A percentile compares a stretch with the other conserved stretches of the same genome.
Conservation (phyloP, 2,329 filamentous ascomycete species). For the Graphilbum ipis-grandicollis region DNA sequence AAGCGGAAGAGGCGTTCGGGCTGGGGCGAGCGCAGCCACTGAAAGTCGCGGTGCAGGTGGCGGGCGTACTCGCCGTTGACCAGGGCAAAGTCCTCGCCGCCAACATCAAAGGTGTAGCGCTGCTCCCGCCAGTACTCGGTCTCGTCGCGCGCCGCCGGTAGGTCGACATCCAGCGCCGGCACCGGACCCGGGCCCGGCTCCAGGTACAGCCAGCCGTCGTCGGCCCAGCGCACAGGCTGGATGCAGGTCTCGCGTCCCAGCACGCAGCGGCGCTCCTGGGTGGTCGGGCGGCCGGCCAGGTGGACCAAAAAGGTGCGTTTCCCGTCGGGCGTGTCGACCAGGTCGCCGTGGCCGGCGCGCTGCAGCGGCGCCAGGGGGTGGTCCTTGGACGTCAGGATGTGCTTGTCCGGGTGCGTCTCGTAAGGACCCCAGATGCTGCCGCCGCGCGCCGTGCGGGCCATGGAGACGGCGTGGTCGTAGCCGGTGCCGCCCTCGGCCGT, state of each 20-base stretch:
- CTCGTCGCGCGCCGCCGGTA: conserved; percentile 30
- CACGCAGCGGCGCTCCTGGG: conserved; percentile 32
- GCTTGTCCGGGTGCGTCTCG: conserved; percentile 37
- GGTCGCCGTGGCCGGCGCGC: conserved; percentile 30
- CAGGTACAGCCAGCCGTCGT: conserved; percentile 45
- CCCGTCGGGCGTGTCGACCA: conserved; percentile 35
- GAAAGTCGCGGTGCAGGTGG: conserved; percentile 33
- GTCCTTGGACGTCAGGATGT: conserved; percentile 37
- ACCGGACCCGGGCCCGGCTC: conserved; percentile 39
- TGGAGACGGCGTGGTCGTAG: conserved; percentile 40
- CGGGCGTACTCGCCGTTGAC: conserved; percentile 8
- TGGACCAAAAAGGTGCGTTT: conserved; percentile 37
- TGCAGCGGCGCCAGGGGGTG: conserved; percentile 30
- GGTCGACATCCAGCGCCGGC: conserved; percentile 33
- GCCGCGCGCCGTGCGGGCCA: conserved; percentile 28
- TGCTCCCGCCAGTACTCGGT: conserved; percentile 29
- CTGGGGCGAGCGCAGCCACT: conserved; percentile 40
- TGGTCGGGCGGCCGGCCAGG: conserved; percentile 30
- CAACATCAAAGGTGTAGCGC: conserved; percentile 25
- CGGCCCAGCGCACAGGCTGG: conserved; percentile 39
- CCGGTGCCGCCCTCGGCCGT: conserved; percentile 44
- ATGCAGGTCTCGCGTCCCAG: conserved; percentile 38
- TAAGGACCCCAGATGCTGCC: conserved; percentile 39
- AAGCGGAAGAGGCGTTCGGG: conserved; percentile 32
- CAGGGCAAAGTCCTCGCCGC: conserved; percentile 22